Evolutionary conservation across 2,329 filamentous ascomycete species (phyloP), one percentile per base, ranked within the genome.

Genomic region (Delphinella strobiligena): DNA sequence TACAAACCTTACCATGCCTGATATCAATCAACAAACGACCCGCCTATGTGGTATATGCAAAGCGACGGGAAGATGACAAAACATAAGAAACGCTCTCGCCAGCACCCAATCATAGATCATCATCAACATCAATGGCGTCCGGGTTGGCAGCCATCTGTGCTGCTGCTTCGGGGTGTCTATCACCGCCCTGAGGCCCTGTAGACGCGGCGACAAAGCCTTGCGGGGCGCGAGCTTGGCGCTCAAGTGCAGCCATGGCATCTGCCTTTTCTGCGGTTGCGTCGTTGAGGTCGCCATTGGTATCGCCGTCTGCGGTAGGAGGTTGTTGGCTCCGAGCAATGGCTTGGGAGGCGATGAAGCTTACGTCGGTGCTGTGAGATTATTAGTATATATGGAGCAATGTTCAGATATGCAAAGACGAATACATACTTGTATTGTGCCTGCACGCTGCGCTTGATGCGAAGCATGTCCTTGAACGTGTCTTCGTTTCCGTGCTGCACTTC

Each of bases 401-500:
- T n/a, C 17, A 34, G 24, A 24, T 12, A 14, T 14, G 17, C 19
- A 12, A 35, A 15, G 2, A 29, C 29, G 10, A 31, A 30, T 34
- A 63, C 68, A 55, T 71, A 76, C 72, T 96, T 96, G 71, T 93
- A 98, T 65, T 95, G 85, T 38, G 91, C 89, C 61, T 95, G 87
- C 10, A 98, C 91, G 61, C 86, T 94, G 58, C 91, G 73, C 71
- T 96, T 98, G 69, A 98, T 87, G 19, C 91, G 80, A 46, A 96
- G 71, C 91, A 98, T 98, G 60, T 98, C 91, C 67, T 94, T 95
- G 72, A 93, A 98, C 0, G 93, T 98, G 60, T 98, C 91, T 60
- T 98, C 93, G 63, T 98, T 98, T 48, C 91, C 91, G 56, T 98
- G 91, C 59, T 93, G 83, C 16, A 96, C 87, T 62, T 98, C 93